A percentile compares a stretch with the other conserved stretches of the same genome.
Evolutionary conservation across 495 filamentous ascomycete genomes (phyloP).

Genomic region (Echria macrotheca): DNA sequence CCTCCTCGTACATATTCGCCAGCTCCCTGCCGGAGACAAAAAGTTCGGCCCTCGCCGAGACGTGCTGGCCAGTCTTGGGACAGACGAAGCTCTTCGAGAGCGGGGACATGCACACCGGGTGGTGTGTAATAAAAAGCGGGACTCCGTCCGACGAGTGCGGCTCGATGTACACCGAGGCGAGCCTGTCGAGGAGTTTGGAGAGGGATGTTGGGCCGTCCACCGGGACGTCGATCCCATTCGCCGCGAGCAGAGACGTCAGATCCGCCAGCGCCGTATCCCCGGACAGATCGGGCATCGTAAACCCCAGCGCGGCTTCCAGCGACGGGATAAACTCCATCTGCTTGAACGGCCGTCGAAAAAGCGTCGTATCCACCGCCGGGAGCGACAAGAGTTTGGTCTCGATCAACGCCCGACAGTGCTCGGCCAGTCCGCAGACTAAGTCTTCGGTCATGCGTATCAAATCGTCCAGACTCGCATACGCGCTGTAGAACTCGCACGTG

Average conservation of each 20-base stretch:
- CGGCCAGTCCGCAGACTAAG: conserved; percentile 55
- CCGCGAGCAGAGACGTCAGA: conserved; percentile 51
- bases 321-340: conserved; percentile 76
- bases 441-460: conserved; percentile 70
- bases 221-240: conserved; percentile 42
- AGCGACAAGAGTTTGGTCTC: conserved; percentile 43
- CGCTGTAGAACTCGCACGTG: conserved; percentile 92
- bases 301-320: conserved; percentile 60
- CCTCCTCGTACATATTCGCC: conserved; percentile 96
- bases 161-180: conserved; percentile 74
- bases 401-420: conserved; percentile 47
- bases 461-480: conserved; percentile 72
- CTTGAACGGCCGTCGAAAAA: conserved; percentile 44
- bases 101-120: conserved; percentile 86
- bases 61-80: conserved; percentile 54
- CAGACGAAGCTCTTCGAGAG: conserved; percentile 78
- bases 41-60: conserved; percentile 78
- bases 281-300: conserved; percentile 51
- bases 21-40: conserved; percentile 77
- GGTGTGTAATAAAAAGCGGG: conserved; percentile 88
- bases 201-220: conserved; percentile 48
- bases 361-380: conserved; percentile 42
- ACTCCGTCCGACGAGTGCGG: conserved; percentile 50
- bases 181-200: conserved; percentile 76
- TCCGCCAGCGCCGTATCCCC: conserved; percentile 43